Conservation (phyloP, 2,329 filamentous ascomycete species). For the Phoma herbarum region DNA sequence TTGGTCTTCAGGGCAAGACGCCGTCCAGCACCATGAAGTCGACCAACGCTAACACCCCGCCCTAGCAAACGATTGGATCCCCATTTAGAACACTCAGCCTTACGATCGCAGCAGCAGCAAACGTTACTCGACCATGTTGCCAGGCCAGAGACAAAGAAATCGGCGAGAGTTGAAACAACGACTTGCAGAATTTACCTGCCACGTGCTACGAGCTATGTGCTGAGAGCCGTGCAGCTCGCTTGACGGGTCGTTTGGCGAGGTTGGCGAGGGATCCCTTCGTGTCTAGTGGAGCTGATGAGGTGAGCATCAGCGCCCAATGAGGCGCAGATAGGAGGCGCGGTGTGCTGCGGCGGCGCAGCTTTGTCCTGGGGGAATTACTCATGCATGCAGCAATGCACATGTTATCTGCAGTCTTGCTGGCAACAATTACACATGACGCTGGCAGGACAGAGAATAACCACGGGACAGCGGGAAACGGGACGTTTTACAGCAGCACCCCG, state of each 20-base stretch:
- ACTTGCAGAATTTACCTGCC: neutral
- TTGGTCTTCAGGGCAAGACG: slow-evolving; percentile 1
- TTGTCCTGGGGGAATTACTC: neutral
- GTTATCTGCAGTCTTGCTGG: neutral
- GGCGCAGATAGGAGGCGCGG: slow-evolving; percentile 2
- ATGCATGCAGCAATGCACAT: neutral
- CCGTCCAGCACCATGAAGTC: slow-evolving; percentile 1
- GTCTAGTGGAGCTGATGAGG: slow-evolving; percentile 19
- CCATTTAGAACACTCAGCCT: slow-evolving; percentile 13
- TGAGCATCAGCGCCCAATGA: slow-evolving; percentile 14
- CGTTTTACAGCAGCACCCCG: slow-evolving; percentile 12
- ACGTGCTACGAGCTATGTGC: slow-evolving; percentile 12
- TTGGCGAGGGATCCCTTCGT: slow-evolving; percentile 17
- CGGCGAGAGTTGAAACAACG: neutral
- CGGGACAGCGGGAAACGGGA: slow-evolving; percentile 10
- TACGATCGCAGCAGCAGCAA: slow-evolving; percentile 1
- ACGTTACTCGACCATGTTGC: slow-evolving; percentile 3
- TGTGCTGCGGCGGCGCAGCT: slow-evolving; percentile 4
- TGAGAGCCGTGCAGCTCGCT: slow-evolving; percentile 3
- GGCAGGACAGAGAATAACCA: neutral
- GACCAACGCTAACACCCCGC: neutral
- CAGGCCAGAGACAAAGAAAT: slow-evolving; percentile 10
- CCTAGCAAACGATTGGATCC: slow-evolving; percentile 3
- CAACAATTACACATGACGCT: neutral
- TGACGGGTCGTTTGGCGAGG: slow-evolving; percentile 5